Percentiles rank a stretch among this genome's conserved stretches.
Evolutionary conservation across 257 asterid genomes (phyloP).

Genomic region (Petunia axillaris): DNA sequence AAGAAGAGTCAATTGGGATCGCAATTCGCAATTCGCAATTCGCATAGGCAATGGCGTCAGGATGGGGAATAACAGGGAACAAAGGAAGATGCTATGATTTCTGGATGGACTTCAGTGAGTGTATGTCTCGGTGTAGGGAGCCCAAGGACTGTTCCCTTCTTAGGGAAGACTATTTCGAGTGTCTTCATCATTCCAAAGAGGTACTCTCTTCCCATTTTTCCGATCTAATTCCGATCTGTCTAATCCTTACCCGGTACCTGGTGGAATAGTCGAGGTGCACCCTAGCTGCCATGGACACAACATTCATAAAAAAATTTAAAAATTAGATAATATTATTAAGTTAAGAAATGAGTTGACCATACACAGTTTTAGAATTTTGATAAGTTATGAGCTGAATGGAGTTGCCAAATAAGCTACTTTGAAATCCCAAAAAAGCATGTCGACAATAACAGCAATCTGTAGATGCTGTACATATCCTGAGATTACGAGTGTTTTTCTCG

Average conservation of each 20-base stretch:
- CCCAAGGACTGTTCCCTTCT: slow-evolving; percentile 90
- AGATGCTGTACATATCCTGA: background rate
- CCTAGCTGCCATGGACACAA: too few relatives aligned
- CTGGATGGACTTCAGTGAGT: slow-evolving; percentile 96
- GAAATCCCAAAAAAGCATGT: background rate
- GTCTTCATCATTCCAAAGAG: slow-evolving; percentile 99
- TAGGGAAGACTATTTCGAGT: slow-evolving; percentile 95
- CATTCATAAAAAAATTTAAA: too few relatives aligned
- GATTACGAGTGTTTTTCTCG: background rate
- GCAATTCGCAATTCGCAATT: too few relatives aligned
- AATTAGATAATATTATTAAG: too few relatives aligned
- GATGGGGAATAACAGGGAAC: slow-evolving; percentile 98
- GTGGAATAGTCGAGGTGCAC: too few relatives aligned
- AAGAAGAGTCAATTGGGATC: too few relatives aligned
- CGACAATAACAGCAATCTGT: too few relatives aligned
- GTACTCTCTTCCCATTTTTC: slow-evolving; percentile 24
- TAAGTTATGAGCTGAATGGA: background rate
- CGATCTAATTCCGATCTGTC: background rate
- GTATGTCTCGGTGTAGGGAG: slow-evolving; percentile 91
- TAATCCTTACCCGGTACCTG: too few relatives aligned
- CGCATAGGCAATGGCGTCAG: slow-evolving; percentile 69
- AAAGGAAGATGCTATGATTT: slow-evolving; percentile 96
- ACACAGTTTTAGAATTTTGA: background rate
- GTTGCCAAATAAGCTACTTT: background rate
- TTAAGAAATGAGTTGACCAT: too few relatives aligned